phyloP scores from a whole-genome alignment of 768 basidiomycete species.

The Lentinula detonsa region DNA sequence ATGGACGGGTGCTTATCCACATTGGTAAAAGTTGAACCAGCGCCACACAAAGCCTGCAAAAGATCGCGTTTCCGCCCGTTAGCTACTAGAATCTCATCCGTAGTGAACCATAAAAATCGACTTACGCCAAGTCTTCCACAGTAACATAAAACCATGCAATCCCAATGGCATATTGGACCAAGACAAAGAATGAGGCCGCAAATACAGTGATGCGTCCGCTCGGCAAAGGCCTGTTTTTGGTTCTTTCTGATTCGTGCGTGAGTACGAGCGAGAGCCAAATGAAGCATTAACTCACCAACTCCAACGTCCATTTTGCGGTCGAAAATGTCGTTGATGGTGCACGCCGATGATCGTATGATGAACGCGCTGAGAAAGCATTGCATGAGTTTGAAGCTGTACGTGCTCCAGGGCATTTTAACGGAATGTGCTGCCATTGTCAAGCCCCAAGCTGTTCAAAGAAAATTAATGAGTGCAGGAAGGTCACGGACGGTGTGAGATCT shows the following conservation, averaged over 20 bases:
- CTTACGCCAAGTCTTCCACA: constrained; percentile 27
- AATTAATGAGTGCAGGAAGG: neutral
- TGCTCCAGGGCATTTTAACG: constrained; percentile 21
- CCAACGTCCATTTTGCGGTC: constrained; percentile 47
- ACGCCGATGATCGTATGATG: constrained; percentile 41
- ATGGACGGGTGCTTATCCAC: constrained; percentile 15
- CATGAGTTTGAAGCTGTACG: constrained; percentile 24
- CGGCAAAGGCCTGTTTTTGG: constrained; percentile 39
- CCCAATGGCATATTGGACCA: constrained; percentile 34
- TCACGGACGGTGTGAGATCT: neutral
- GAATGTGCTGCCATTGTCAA: constrained; percentile 44
- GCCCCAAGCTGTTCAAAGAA: constrained; percentile 25
- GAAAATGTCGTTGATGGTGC: constrained; percentile 52
- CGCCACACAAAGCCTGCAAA: constrained; percentile 31
- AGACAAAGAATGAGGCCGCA: constrained; percentile 32
- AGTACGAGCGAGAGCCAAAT: neutral
- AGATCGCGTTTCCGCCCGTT: neutral
- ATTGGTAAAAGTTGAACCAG: constrained; percentile 41
- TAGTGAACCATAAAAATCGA: neutral
- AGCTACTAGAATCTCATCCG: neutral
- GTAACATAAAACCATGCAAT: constrained; percentile 31
- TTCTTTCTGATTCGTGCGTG: constrained; percentile 31
- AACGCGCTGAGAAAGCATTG: constrained; percentile 34
- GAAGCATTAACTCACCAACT: constrained; percentile 33
- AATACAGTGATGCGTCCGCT: constrained; percentile 42